Percentiles rank a stretch among this genome's conserved stretches.
Evolutionary conservation across 495 filamentous ascomycete genomes (phyloP).

Genomic region (Aeminium ludgeri): DNA sequence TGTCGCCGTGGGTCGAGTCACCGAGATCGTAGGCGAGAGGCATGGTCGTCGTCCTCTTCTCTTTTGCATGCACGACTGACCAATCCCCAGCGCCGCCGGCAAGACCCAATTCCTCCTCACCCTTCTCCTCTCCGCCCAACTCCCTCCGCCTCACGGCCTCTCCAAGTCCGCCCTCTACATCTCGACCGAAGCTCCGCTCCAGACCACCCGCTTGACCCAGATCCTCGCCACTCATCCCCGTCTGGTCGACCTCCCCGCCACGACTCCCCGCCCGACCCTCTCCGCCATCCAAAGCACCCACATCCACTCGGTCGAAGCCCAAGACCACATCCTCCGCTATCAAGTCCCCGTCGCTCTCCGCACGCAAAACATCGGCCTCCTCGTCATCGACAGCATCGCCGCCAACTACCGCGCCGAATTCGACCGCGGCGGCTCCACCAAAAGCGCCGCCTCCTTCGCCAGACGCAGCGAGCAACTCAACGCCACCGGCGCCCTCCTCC

Average conservation of each 20-base stretch:
- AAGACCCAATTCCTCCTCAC: conserved; percentile 89
- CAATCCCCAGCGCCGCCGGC: conserved; percentile 52
- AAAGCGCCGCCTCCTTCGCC: conserved; percentile 33
- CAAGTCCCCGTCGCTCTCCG: conserved; percentile 75
- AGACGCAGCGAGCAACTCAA: conserved; percentile 51
- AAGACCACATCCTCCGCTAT: conserved; percentile 85
- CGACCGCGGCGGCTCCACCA: conserved; percentile 29
- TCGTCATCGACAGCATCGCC: conserved; percentile 78
- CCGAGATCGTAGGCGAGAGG: conserved; percentile 87
- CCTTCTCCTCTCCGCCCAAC: conserved; percentile 65
- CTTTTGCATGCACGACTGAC: conserved; percentile 15
- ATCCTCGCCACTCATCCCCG: conserved; percentile 50
- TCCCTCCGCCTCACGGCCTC: conserved; percentile 55
- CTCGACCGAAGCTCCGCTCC: conserved; percentile 77
- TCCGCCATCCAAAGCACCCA: conserved; percentile 55
- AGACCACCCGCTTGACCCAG: conserved; percentile 65
- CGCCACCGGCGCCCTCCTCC: conserved; percentile 56
- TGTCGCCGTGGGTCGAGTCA: conserved; percentile 66
- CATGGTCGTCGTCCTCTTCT: conserved; percentile 16
- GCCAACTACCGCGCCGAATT: conserved; percentile 92
- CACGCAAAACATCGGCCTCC: conserved; percentile 55
- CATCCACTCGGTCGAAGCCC: conserved; percentile 82
- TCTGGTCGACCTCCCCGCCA: conserved; percentile 30
- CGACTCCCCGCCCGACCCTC: conserved; percentile 47
- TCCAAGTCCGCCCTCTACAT: conserved; percentile 65